Evolutionary conservation across 495 filamentous ascomycete genomes (phyloP).

Genomic region (Hypoxylon rickii): DNA sequence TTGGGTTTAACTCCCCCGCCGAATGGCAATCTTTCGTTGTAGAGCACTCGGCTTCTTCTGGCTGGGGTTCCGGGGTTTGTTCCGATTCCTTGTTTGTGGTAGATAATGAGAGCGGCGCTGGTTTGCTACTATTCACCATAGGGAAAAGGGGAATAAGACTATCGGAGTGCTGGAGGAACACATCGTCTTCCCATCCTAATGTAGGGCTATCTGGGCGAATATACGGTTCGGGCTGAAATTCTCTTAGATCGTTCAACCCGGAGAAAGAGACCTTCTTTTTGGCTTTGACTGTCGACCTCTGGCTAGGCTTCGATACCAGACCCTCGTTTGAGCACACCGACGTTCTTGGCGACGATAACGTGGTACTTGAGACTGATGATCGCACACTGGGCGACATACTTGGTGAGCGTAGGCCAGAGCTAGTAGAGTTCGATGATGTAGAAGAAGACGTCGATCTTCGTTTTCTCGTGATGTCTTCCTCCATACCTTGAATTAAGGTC

Average conservation of each 20-base stretch:
- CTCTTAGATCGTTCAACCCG: slow-evolving; percentile 41
- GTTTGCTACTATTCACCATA: slow-evolving; percentile 14
- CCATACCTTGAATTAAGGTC: slow-evolving; percentile 44
- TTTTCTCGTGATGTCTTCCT: slow-evolving; percentile 41
- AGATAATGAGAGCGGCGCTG: not conserved
- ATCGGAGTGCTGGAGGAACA: slow-evolving; percentile 24
- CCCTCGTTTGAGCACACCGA: slow-evolving; percentile 50
- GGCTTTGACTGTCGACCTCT: slow-evolving; percentile 19
- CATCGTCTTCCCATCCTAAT: slow-evolving; percentile 47
- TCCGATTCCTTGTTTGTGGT: not conserved
- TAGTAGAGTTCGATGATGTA: slow-evolving; percentile 41
- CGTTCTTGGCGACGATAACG: slow-evolving; percentile 48
- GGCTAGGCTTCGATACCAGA: slow-evolving; percentile 21
- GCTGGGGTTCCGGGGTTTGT: slow-evolving; percentile 1
- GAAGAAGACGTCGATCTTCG: slow-evolving; percentile 40
- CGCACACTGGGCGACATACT: slow-evolving; percentile 50
- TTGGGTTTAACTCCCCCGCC: slow-evolving; percentile 13
- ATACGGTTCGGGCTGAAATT: slow-evolving; percentile 45
- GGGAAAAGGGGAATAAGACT: slow-evolving; percentile 15
- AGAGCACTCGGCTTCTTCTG: slow-evolving; percentile 3
- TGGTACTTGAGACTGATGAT: slow-evolving; percentile 45
- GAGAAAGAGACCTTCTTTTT: slow-evolving; percentile 62
- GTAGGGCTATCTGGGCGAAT: slow-evolving; percentile 54
- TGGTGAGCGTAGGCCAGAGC: slow-evolving; percentile 51
- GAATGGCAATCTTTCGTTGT: slow-evolving; percentile 1